These are phyloP conservation scores for Cucumis sativus DNA, from an alignment of 306 rosid genomes.

Conservation along the genomic window Cucumber_9930_V3 NC_026656.2:18407501-18408000, in stretches of 20 bases:
- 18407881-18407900: constrained; percentile 58
- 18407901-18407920: constrained; percentile 62
- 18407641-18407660: constrained; percentile 80
- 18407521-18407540: neutral
- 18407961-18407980: constrained; percentile 57
- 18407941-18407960: constrained; percentile 89
- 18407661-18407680: constrained; percentile 48
- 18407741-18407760: constrained; percentile 81
- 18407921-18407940: constrained; percentile 12
- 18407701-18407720: constrained; percentile 67
- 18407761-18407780: constrained; percentile 70
- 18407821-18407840: constrained; percentile 55
- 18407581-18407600: neutral
- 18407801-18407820: constrained; percentile 46
- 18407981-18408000: constrained; percentile 97
- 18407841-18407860: constrained; percentile 66
- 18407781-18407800: constrained; percentile 29
- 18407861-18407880: constrained; percentile 69
- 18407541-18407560: neutral
- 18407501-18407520: neutral
- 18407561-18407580: neutral
- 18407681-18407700: constrained; percentile 43
- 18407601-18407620: constrained; percentile 67
- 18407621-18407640: constrained; percentile 70
- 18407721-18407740: constrained; percentile 63